Conservation (phyloP, 2,329 filamentous ascomycete species). For the Canariomyces notabilis region DNA sequence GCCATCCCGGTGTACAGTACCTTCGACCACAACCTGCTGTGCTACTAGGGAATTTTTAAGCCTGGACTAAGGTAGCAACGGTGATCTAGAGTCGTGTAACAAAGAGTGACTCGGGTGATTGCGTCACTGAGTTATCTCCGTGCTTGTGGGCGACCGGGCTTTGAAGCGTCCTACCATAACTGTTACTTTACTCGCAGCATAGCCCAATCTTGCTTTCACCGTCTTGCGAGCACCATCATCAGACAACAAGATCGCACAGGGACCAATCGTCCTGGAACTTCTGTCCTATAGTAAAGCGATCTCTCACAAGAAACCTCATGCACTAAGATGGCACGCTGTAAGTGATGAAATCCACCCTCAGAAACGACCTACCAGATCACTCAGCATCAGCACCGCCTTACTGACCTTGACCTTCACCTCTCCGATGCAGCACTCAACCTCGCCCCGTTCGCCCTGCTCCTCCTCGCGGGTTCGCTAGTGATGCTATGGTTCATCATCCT, state of each 20-base stretch:
- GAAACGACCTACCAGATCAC: not conserved
- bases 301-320: not conserved
- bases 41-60: too few relatives aligned
- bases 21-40: too few relatives aligned
- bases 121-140: too few relatives aligned
- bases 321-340: conserved; percentile 10
- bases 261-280: not conserved
- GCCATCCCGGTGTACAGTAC: too few relatives aligned
- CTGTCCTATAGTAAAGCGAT: not conserved
- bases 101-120: too few relatives aligned
- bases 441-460: conserved; percentile 41
- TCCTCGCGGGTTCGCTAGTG: conserved; percentile 48
- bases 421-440: conserved; percentile 23
- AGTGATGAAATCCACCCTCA: too few relatives aligned
- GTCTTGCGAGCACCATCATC: too few relatives aligned
- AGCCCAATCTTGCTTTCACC: too few relatives aligned
- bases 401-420: not conserved
- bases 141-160: too few relatives aligned
- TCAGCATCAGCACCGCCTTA: not conserved
- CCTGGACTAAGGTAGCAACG: too few relatives aligned
- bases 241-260: not conserved
- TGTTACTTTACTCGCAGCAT: not conserved
- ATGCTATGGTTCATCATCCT: conserved; percentile 58
- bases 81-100: too few relatives aligned
- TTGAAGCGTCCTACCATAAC: too few relatives aligned